A percentile compares a stretch with the other conserved stretches of the same genome.
Evolutionary conservation across 139 green algal genomes (phyloP).

Genomic region (Auxenochlorella pyrenoidosa): DNA sequence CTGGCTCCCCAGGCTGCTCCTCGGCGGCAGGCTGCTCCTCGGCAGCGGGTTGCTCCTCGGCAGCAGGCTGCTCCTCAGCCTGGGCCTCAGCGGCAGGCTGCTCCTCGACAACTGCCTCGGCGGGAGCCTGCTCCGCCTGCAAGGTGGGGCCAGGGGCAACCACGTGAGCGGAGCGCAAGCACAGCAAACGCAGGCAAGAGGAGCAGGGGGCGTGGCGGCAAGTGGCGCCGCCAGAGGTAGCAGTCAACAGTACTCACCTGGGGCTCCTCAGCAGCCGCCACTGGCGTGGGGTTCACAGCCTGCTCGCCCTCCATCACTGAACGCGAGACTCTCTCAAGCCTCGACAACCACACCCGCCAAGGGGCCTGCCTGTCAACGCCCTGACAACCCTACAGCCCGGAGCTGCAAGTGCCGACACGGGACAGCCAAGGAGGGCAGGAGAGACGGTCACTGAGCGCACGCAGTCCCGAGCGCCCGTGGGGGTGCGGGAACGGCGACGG

Average conservation of each 20-base stretch:
- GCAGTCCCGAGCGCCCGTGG: too few relatives aligned
- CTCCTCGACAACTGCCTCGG: not conserved
- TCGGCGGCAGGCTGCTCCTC: not conserved
- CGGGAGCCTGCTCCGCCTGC: not conserved
- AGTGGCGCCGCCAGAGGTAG: not conserved
- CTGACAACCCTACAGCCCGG: not conserved
- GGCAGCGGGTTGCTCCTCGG: not conserved
- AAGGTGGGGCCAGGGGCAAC: not conserved
- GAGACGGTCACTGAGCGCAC: too few relatives aligned
- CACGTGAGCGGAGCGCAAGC: not conserved
- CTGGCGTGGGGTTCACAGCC: conserved; percentile 5
- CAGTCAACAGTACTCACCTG: not conserved
- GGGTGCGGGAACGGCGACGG: too few relatives aligned
- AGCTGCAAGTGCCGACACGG: not conserved
- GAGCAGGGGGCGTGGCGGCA: not conserved
- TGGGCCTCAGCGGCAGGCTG: not conserved
- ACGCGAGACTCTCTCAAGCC: not conserved
- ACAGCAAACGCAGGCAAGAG: not conserved
- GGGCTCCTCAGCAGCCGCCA: not conserved
- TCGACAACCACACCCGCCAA: not conserved
- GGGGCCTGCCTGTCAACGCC: conserved; percentile 1
- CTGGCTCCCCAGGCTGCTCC: not conserved
- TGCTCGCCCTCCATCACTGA: conserved; percentile 3
- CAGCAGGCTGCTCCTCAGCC: not conserved
- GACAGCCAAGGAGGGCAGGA: not conserved